Evolutionary conservation across 2,329 filamentous ascomycete species (phyloP), one percentile per base, ranked within the genome.

Genomic region (Fusarium phyllophilum): DNA sequence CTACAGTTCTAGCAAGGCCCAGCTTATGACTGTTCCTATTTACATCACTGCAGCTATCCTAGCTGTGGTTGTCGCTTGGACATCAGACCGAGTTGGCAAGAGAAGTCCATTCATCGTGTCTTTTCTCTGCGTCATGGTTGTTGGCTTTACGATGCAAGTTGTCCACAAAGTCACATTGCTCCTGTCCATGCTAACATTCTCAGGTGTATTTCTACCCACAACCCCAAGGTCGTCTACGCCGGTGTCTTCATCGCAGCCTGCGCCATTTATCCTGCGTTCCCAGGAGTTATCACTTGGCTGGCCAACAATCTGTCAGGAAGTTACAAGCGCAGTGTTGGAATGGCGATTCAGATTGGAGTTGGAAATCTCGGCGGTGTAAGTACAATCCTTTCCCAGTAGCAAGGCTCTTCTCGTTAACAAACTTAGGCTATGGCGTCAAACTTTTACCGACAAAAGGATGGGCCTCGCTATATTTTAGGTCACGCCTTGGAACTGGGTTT

Each of bases 241-340:
- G 94, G 92, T 0, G 91, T 92, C 0, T 97, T 95, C 81, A 84
- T 97, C 1, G 92, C 90, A 0, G 92, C 94, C 0, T 88, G 94
- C 65, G 92, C 93, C 5, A 95, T 96, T 63, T 96, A 96, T 74
- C 93, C 94, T 0, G 91, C 89, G 34, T 93, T 96, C 65, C 85
- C 93, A 0, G 95, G 95, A 60, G 92, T 92, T 2, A 92, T 97
- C 57, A 87, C 92, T 1, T 97, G 94, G 94, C 84, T 91, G 1
- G 89, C 89, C 39, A 97, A 96, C 80, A 97, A 97, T 68, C 86
- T 93, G 17, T 90, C 95, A 62, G 86, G 86, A 0, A 85, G 83
- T 51, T 87, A 86, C 80, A 97, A 97, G 81, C 85, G 90, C 10
- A 87, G 87, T 14, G 88, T 86, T 0, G 90, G 90, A 4, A 92